These are phyloP conservation scores for Nematodospora anomalae DNA, from an alignment of 1,139 yeast species.

Conservation along the genomic window DNA sequence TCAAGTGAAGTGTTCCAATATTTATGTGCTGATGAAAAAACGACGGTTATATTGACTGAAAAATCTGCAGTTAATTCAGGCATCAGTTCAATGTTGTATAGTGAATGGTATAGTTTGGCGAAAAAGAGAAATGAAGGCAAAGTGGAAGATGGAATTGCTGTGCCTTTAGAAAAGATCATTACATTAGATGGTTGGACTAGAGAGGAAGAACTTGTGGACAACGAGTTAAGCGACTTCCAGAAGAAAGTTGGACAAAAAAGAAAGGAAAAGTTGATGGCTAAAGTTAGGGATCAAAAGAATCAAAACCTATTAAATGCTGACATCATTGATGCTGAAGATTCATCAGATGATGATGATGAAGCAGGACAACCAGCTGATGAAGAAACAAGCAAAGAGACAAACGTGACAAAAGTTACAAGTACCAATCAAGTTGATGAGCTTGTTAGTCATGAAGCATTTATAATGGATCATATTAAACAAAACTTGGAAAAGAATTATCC, in stretches of 20 bases:
- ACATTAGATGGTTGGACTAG: conserved; percentile 33
- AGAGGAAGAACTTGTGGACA: conserved; percentile 52
- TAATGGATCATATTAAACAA: conserved; percentile 40
- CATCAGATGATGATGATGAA: conserved; percentile 40
- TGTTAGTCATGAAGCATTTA: conserved; percentile 43
- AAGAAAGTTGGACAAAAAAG: conserved; percentile 43
- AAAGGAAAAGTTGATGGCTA: conserved; percentile 48
- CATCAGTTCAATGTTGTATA: conserved; percentile 42
- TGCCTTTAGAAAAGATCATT: conserved; percentile 46
- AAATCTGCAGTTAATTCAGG: conserved; percentile 27
- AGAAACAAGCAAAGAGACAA: conserved; percentile 2
- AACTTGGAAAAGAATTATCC: conserved; percentile 41
- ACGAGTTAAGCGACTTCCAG: conserved; percentile 51
- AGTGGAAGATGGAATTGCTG: conserved; percentile 58
- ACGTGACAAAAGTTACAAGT: conserved; percentile 10
- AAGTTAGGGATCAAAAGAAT: conserved; percentile 57
- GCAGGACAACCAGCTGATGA: conserved; percentile 11
- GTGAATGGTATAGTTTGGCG: conserved; percentile 55
- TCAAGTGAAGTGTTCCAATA: conserved; percentile 57
- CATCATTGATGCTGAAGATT: conserved; percentile 35
- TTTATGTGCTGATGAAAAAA: conserved; percentile 62
- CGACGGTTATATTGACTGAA: conserved; percentile 76
- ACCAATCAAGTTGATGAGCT: conserved; percentile 27
- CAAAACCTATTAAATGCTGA: conserved; percentile 52
- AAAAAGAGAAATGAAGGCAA: conserved; percentile 38